These are phyloP conservation scores for Salix suchowensis DNA, from an alignment of 345 rosid genomes.

Conservation along the genomic window DNA sequence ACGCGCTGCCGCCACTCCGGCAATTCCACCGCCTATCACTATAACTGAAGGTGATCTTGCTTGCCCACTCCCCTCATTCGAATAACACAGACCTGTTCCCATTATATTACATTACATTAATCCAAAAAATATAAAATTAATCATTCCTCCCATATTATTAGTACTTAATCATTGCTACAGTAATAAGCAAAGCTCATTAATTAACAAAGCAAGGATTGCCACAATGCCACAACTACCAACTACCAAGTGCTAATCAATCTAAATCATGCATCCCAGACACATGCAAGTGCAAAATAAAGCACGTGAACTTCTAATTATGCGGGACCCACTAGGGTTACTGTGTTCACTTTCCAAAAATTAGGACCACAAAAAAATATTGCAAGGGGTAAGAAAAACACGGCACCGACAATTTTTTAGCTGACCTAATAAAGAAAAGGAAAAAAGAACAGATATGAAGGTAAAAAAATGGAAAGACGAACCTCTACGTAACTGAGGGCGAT, in stretches of 20 bases:
- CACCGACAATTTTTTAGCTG: background rate
- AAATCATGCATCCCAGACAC: background rate
- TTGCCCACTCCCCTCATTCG: conserved; percentile 48
- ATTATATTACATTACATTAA: background rate
- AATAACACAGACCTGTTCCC: conserved; percentile 45
- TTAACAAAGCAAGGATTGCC: no score
- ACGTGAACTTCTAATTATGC: background rate
- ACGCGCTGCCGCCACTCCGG: conserved; percentile 90
- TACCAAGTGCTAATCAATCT: no score
- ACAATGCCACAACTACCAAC: no score
- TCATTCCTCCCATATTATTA: background rate
- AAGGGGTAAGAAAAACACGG: background rate
- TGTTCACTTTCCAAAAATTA: background rate
- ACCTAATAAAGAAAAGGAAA: background rate
- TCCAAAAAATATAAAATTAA: background rate
- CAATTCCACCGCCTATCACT: conserved; percentile 84
- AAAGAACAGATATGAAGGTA: background rate
- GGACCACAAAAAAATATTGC: background rate
- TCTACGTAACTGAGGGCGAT: conserved; percentile 58
- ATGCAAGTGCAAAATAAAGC: background rate
- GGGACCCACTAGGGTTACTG: background rate
- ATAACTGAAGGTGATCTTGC: conserved; percentile 77
- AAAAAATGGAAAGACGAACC: conserved; percentile 36
- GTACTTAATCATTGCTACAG: background rate
- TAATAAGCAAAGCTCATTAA: background rate